Evolutionary conservation across 805 yeast species (phyloP).

Genomic region (Suhomyces sp.): DNA sequence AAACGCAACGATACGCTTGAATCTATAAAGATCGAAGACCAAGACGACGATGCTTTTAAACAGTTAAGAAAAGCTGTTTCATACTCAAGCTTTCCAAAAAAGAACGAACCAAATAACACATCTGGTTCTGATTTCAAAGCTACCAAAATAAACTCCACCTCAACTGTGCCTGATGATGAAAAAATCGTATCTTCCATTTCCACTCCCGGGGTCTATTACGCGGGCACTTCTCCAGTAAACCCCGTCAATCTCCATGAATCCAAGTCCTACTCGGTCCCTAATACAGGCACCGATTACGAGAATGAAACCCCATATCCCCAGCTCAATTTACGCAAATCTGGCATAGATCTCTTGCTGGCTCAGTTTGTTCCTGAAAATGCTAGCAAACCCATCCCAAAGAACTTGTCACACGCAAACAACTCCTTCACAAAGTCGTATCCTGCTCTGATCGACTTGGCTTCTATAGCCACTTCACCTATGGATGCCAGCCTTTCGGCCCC

Average conservation of each 20-base stretch:
- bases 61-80: constrained; percentile 39
- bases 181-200: constrained; percentile 7
- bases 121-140: constrained; percentile 8
- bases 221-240: constrained; percentile 7
- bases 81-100: constrained; percentile 13
- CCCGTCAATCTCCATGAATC: background rate
- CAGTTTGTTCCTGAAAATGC: constrained; percentile 14
- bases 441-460: constrained; percentile 53
- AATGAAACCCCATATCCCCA: background rate
- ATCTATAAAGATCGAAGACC: constrained; percentile 34
- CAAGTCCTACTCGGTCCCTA: constrained; percentile 13
- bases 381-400: background rate
- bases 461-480: constrained; percentile 40
- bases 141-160: constrained; percentile 12
- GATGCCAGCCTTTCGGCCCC: constrained; percentile 12
- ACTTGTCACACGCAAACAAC: constrained; percentile 7
- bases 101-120: background rate
- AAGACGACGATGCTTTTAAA: constrained; percentile 43
- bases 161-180: background rate
- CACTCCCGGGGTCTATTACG: constrained; percentile 13
- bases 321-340: background rate
- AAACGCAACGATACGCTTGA: constrained; percentile 29
- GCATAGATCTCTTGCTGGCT: constrained; percentile 26
- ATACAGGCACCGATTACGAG: background rate
- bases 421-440: constrained; percentile 41